Base-by-base conservation (phyloP, 2,329 filamentous ascomycete species). In the Alternaria infectoria region DNA sequence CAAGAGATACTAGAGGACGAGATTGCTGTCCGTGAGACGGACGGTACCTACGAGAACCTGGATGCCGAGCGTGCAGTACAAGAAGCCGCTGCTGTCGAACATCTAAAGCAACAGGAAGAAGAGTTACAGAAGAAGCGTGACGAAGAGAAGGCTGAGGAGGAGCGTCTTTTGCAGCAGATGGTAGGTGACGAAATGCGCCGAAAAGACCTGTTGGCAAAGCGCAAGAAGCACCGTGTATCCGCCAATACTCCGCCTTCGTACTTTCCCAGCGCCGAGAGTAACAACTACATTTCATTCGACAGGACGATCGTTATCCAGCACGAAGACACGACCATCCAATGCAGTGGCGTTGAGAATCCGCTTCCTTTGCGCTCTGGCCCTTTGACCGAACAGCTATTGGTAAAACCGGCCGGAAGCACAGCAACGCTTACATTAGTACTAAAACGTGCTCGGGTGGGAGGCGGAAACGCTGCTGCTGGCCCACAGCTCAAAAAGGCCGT, bases 31-130 rank as follows among this genome's bases (percentile, higher is more conserved):
- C 91, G 91, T 70, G 90, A 91, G 51, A 88, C 90, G 59, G 91
- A 93, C 30, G 87, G 89, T 59, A 87, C 93, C 65, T 83, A 97
- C 15, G 93, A 93, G 2, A 97, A 93, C 30, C 84, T 98, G 7
- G 93, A 97, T 74, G 93, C 96, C 72, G 94, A 98, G 79, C 88
- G 94, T 43, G 93, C 91, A 26, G 89, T 89, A 13, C 93, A 97
- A 66, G 92, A 96, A 80, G 91, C 91, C 21, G 88, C 87, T 23
- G 84, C 92, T 26, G 88, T 88, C 49, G 85, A 86, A 72, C 81
- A 88, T 55, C 91, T 85, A 1, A 81, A 81, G 61, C 72, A 80
- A 54, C 79, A 81, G 8, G 78, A 84, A 59, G 74, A 82, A 58
- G 77, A 81, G 30, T 74, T 81, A 9, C 74, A 76, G 52, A 81